Evolutionary conservation across 2,329 filamentous ascomycete genomes (phyloP), one percentile per base, ranked within the genome.

Genomic region (Emergomyces africanus): DNA sequence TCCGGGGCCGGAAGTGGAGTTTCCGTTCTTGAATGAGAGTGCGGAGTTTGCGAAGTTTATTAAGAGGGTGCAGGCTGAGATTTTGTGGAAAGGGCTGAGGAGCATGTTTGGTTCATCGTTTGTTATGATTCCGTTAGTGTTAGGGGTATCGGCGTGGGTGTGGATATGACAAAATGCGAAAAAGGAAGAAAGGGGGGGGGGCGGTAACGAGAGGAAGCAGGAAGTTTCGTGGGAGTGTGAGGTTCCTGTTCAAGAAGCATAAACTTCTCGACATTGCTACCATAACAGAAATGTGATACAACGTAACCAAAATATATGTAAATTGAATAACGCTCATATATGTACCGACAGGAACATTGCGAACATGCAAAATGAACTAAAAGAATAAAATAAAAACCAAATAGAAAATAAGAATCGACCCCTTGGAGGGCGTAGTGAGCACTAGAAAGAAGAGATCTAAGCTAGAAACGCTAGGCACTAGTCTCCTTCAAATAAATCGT

Each of bases 21-120:
- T 59, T 54, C 61, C 61, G 44, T 50, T 44, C 23, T 55, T 51
- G 18, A 59, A 58, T 35, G 61, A 62, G 35, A 50, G 46, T 15
- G 49, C 30, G 23, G 44, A 57, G 35, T 50, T 57, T 39, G 56
- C 18, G 18, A 28, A 35, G 18, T 49, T 25, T 25, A 57, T 51
- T 12, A 39, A 28, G 28, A 37, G 18, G 42, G 30, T 50, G 1
- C 44, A 35, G 56, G 5, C 5, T 25, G 20, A 48, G 5, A 39
- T 35, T 20, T 5, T 49, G n/a, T 25, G 18, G 28, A 50, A 35
- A 49, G n/a, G 25, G 8, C 25, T 54, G 51, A 54, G 20, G 20
- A 39, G 51, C 23, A 25, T 18, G 4, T 10, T 25, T 33, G 51
- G 33, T 23, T 54, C 51, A n/a, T n/a, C 12, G 33, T 54, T n/a